Conservation (phyloP, 2,329 filamentous ascomycete genomes). For the Cercospora nicotianae region DNA sequence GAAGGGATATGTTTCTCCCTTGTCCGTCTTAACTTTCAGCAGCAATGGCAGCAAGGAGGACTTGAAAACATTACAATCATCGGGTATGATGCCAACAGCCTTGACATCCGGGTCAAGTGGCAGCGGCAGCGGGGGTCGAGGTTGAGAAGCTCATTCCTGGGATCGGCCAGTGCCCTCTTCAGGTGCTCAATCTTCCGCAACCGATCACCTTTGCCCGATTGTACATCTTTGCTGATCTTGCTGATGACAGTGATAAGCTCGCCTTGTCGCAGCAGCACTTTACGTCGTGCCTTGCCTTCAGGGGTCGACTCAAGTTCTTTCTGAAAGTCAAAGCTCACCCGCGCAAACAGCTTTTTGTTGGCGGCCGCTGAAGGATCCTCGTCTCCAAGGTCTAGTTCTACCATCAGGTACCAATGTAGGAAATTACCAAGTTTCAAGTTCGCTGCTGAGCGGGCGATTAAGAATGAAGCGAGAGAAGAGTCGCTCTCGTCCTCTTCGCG, state of each 20-base stretch:
- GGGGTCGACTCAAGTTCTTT: conserved; percentile 71
- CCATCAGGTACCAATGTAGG: conserved; percentile 97
- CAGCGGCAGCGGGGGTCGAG: conserved; percentile 87
- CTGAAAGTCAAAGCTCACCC: conserved; percentile 97
- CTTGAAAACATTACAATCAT: conserved; percentile 91
- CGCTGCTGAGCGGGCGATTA: conserved; percentile 81
- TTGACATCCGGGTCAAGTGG: conserved; percentile 82
- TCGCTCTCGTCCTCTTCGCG: conserved; percentile 56
- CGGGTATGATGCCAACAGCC: conserved; percentile 75
- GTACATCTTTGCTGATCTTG: conserved; percentile 85
- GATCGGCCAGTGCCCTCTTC: conserved; percentile 80
- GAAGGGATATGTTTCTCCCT: conserved; percentile 78
- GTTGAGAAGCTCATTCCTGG: conserved; percentile 80
- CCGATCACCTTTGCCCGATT: conserved; percentile 74
- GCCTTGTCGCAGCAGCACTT: conserved; percentile 77
- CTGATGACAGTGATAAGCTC: conserved; percentile 85
- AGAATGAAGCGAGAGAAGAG: conserved; percentile 83
- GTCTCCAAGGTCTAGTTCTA: conserved; percentile 78
- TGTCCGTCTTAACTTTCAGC: conserved; percentile 80
- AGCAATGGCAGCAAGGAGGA: conserved; percentile 90
- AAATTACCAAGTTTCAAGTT: conserved; percentile 93
- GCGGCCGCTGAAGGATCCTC: conserved; percentile 58
- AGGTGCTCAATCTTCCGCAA: conserved; percentile 78
- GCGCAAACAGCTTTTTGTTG: conserved; percentile 82
- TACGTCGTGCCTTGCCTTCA: conserved; percentile 70